phyloP scores from a whole-genome alignment of 805 yeast genomes.

The Cyberlindnera meyerae region DNA sequence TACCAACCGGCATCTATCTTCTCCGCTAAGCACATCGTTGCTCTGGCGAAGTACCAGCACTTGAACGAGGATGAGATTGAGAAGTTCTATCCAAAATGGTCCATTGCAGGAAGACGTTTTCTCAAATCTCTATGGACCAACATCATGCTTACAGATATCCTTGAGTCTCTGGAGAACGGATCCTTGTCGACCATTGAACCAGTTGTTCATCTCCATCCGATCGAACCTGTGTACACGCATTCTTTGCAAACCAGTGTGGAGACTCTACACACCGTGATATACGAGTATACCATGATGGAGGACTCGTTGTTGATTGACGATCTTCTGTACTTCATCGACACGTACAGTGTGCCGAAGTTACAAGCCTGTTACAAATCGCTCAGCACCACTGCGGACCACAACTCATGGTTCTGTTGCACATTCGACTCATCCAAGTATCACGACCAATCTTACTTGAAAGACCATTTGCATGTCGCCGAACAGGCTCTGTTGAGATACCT shows the following conservation, averaged over 20 bases:
- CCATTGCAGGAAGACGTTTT: constrained; percentile 1
- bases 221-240: not conserved
- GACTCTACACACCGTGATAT: constrained; percentile 3
- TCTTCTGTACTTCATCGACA: constrained; percentile 4
- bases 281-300: constrained; percentile 10
- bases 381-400: not conserved
- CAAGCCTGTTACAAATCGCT: constrained; percentile 1
- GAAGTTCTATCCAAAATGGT: constrained; percentile 2
- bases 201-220: not conserved
- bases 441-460: constrained; percentile 3
- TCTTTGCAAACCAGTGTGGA: constrained; percentile 1
- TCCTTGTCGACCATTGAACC: constrained; percentile 5
- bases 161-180: constrained; percentile 8
- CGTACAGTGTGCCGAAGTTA: constrained; percentile 1
- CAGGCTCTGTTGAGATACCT: constrained; percentile 4
- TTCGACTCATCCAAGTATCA: constrained; percentile 4
- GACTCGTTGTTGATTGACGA: constrained; percentile 4
- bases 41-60: constrained; percentile 9
- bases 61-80: constrained; percentile 8
- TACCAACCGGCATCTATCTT: not conserved
- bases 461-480: constrained; percentile 3
- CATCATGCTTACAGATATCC: constrained; percentile 7
- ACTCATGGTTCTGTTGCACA: not conserved
- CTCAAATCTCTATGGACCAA: constrained; percentile 10
- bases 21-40: constrained; percentile 3